These are phyloP conservation scores for Murraya koenigii DNA, from an alignment of 345 rosid genomes.

Conservation along the genomic window DNA sequence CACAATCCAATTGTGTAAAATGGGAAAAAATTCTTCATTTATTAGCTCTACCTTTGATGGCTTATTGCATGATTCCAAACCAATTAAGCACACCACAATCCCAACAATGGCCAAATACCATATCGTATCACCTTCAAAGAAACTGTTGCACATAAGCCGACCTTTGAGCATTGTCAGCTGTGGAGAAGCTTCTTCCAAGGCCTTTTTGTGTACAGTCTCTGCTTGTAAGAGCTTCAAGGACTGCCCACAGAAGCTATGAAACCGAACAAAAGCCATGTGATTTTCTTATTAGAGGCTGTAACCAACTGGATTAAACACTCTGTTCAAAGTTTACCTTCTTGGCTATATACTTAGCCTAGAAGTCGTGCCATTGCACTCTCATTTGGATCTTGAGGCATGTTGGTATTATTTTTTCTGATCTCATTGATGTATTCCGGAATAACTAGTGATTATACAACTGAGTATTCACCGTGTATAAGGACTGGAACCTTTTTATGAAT, in stretches of 20 bases:
- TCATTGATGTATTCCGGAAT: slow-evolving; percentile 44
- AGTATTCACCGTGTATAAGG: slow-evolving; percentile 31
- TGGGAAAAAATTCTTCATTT: slow-evolving; percentile 15
- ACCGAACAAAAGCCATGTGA: neutral
- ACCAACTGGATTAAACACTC: neutral
- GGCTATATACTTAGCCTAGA: slow-evolving; percentile 37
- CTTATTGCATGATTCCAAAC: slow-evolving; percentile 26
- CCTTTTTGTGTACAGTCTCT: slow-evolving; percentile 15
- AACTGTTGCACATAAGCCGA: slow-evolving; percentile 24
- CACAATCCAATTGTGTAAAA: slow-evolving; percentile 24
- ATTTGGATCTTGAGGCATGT: slow-evolving; percentile 39
- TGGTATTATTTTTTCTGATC: slow-evolving; percentile 35
- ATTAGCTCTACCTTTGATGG: slow-evolving; percentile 19
- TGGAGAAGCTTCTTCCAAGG: slow-evolving; percentile 21
- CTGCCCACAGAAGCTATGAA: neutral
- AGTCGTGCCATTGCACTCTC: slow-evolving; percentile 33
- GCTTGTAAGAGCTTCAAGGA: neutral
- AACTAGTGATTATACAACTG: slow-evolving; percentile 14
- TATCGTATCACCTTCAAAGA: slow-evolving; percentile 26
- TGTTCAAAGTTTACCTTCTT: slow-evolving; percentile 20
- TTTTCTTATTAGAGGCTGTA: no score
- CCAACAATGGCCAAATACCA: slow-evolving; percentile 35
- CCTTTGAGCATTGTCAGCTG: slow-evolving; percentile 27
- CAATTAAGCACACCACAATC: slow-evolving; percentile 23
- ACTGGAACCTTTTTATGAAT: slow-evolving; percentile 38